Base-by-base conservation (phyloP, 495 filamentous ascomycete species). In the Tuber aestivum region DNA sequence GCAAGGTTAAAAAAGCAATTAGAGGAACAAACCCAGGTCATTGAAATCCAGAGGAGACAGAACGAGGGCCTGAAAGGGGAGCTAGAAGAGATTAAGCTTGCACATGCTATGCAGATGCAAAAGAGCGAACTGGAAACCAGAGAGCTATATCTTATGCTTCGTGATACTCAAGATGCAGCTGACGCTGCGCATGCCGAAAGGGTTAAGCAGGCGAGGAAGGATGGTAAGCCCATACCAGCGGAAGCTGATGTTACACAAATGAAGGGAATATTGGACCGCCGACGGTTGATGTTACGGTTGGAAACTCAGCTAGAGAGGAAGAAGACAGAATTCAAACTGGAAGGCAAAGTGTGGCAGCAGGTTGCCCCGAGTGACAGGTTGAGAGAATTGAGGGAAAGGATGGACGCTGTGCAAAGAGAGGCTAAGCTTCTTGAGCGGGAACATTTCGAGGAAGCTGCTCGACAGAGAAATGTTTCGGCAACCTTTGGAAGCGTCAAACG, bases 241-340 rank as follows among this genome's bases (percentile, higher is more conserved):
- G 87, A 89, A 14, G 87, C 87, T 5, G 90, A 92, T 82, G 90
- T 94, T 14, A 87, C 89, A 65, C 92, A 91, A 70, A 94, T 95
- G 92, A 89, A 92, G 82, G 95, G 95, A 73, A 97, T 99, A 75
- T 85, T 99, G 74, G 94, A 98, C 81, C 90, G 95, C 10, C 93
- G 98, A 78, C 91, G 87, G 83, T 89, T 99, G 74, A 95, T 99
- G 91, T 91, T 92, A 79, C 89, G 94, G 41, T 88, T 99, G 65
- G 95, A 97, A 83, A 94, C 91, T 85, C 95, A 98, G 83, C 89
- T 99, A 27, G 95, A 98, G 85, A 87, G 96, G 69, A 95, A 97
- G 78, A 99, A 99, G 87, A 98, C 95, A 7, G 94, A 98, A 83
- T 97, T 94, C 85, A 97, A 97, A 86, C 90, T 99, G 27, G 95